Conservation (phyloP, 176 grass and related monocot species). For the Pontederia crassipes region DNA sequence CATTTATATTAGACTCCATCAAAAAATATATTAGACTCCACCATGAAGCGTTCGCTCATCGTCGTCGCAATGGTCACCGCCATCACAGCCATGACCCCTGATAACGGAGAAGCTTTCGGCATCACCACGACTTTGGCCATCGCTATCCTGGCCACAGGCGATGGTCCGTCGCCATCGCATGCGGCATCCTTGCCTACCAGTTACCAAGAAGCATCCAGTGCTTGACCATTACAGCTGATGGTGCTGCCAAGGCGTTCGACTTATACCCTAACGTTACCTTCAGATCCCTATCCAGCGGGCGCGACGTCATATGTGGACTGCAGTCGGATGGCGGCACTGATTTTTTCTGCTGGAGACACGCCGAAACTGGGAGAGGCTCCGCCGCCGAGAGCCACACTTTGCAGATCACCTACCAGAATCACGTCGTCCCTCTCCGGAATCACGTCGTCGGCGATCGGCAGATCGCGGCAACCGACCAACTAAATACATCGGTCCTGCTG, state of each 20-base stretch:
- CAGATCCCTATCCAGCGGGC: constrained; percentile 42
- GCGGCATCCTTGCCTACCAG: constrained; percentile 25
- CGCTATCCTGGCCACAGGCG: constrained; percentile 17
- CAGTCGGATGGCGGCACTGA: neutral
- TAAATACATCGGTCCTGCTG: constrained; percentile 21
- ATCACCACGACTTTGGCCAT: too few relatives aligned
- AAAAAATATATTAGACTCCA: too few relatives aligned
- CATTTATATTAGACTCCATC: too few relatives aligned
- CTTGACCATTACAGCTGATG: neutral
- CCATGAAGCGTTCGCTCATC: too few relatives aligned
- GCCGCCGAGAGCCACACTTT: neutral
- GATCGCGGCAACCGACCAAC: constrained; percentile 36
- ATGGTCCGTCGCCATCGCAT: constrained; percentile 26
- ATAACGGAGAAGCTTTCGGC: too few relatives aligned
- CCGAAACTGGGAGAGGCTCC: neutral
- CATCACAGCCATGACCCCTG: too few relatives aligned
- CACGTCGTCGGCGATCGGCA: constrained; percentile 53
- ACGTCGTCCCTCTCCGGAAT: neutral
- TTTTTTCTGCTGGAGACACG: constrained; percentile 69
- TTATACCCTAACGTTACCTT: constrained; percentile 24
- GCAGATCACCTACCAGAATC: constrained; percentile 36
- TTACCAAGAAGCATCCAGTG: constrained; percentile 23
- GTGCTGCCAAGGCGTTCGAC: neutral
- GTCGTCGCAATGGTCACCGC: too few relatives aligned
- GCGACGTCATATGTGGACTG: constrained; percentile 35